Base-by-base conservation (phyloP, 2,329 filamentous ascomycete species). In the Cryphonectria naterciae region DNA sequence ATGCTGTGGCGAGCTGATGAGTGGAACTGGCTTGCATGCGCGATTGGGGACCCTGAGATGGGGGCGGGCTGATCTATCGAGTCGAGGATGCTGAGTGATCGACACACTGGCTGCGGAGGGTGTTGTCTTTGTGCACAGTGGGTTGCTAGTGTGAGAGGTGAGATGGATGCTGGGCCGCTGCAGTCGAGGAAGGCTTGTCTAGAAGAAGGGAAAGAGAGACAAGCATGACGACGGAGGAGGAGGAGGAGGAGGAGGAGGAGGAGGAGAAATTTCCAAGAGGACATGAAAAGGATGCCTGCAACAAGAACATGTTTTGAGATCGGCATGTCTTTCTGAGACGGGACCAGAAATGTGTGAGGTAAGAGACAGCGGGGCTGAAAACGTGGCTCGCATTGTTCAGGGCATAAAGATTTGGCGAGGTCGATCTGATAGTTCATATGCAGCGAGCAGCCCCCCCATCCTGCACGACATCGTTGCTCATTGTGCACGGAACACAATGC, bases 41-140 rank as follows among this genome's bases (percentile, higher is more conserved):
- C 87, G 0, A 86, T 89, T 73, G 86, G 86, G 0, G 46, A n/a
- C 28, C 68, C 89, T 6, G 83, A 85, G 62, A 49, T 49, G 87
- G 88, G 0, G 88, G 88, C 6, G 88, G 88, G 0, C 75, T 90
- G 68, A 88, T 90, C 0, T 90, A 90, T 71, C 79, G 10, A 22
- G 46, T 90, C 1, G 87, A 90, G 73, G 79, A 85, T 61, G 81
- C 83, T 77, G 74, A 32, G 74, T 17, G 15, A 64, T 25, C 58
- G 66, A 52, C 39, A n/a, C 11, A 4, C 7, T 2, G 22, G 7
- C 7, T 32, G 37, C 8, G 37, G 37, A 39, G 37, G 37, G 10
- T 11, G 11, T 15, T 32, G 11, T 5, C 2, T 15, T 4, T 32
- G 25, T 58, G 5, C 22, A 15, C 8, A n/a, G n/a, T 41, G 39